phyloP scores from a whole-genome alignment of 495 filamentous ascomycete genomes.

The Neurospora discreta region DNA sequence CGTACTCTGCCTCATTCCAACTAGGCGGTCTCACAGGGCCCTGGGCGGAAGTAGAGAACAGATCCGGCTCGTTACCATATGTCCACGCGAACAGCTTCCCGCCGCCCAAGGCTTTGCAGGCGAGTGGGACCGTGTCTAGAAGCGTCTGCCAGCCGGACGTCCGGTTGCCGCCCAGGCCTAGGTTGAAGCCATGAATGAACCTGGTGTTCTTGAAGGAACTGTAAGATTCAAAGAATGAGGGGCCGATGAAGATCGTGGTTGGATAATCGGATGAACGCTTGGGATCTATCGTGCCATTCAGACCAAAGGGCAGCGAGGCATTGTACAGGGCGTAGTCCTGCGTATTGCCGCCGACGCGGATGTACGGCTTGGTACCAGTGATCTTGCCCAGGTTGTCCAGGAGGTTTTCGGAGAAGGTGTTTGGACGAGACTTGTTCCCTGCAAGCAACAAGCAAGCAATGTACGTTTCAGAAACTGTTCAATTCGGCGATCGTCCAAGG shows the following conservation, averaged over 20 bases:
- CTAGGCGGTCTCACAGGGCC: slow-evolving; percentile 38
- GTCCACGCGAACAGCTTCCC: slow-evolving; percentile 47
- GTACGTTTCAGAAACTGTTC: background rate
- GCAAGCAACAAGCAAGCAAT: background rate
- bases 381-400: slow-evolving; percentile 39
- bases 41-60: slow-evolving; percentile 44
- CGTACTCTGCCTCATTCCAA: slow-evolving; percentile 49
- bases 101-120: slow-evolving; percentile 45
- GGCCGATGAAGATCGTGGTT: slow-evolving; percentile 48
- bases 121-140: slow-evolving; percentile 43
- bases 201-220: slow-evolving; percentile 43
- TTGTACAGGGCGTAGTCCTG: slow-evolving; percentile 55
- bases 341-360: slow-evolving; percentile 52
- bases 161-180: slow-evolving; percentile 45
- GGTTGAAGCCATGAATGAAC: slow-evolving; percentile 55
- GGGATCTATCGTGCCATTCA: slow-evolving; percentile 43
- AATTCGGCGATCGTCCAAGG: background rate
- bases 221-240: slow-evolving; percentile 57
- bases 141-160: slow-evolving; percentile 40
- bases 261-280: slow-evolving; percentile 48
- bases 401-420: slow-evolving; percentile 47
- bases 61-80: slow-evolving; percentile 59
- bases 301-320: slow-evolving; percentile 36
- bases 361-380: slow-evolving; percentile 42
- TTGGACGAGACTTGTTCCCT: slow-evolving; percentile 41